Percentiles rank a stretch among this genome's conserved stretches.
Evolutionary conservation across 139 green algal genomes (phyloP).

Genomic region (Tetraselmis chui): DNA sequence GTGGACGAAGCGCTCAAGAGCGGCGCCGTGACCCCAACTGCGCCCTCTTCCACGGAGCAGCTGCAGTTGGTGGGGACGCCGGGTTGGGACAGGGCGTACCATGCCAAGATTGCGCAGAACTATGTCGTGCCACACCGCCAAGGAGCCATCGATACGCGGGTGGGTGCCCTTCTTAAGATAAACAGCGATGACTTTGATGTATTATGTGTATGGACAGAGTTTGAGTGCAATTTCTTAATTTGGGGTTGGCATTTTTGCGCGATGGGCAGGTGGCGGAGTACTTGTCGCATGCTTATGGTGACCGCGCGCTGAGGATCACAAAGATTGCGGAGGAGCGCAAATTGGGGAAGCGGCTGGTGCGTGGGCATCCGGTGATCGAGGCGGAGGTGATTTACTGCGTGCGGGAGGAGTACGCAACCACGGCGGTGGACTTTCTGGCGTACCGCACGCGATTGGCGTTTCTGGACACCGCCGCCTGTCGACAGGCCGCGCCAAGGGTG

Average conservation of each 20-base stretch:
- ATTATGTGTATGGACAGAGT: too few species aligned
- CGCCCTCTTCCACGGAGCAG: slow-evolving; percentile 50
- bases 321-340: slow-evolving; percentile 59
- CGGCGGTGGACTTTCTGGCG: slow-evolving; percentile 85
- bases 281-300: slow-evolving; percentile 67
- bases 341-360: slow-evolving; percentile 68
- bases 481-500: slow-evolving; percentile 68
- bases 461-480: slow-evolving; percentile 71
- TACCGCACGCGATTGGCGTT: slow-evolving; percentile 89
- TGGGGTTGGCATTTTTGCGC: too few species aligned
- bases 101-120: slow-evolving; percentile 61
- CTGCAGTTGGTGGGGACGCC: slow-evolving; percentile 64
- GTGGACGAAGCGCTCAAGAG: slow-evolving; percentile 48
- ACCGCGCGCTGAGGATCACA: slow-evolving; percentile 59
- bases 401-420: slow-evolving; percentile 82
- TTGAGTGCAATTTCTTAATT: too few species aligned
- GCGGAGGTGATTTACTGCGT: slow-evolving; percentile 80
- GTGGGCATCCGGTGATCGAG: slow-evolving; percentile 85
- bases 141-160: slow-evolving; percentile 56
- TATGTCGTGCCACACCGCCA: slow-evolving; percentile 69
- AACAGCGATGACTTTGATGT: too few species aligned
- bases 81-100: slow-evolving; percentile 6
- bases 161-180: too few species aligned
- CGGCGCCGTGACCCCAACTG: slow-evolving; percentile 22
- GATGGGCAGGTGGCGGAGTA: background rate